phyloP scores from a whole-genome alignment of 2,329 filamentous ascomycete genomes.

The Neofusicoccum ribis region DNA sequence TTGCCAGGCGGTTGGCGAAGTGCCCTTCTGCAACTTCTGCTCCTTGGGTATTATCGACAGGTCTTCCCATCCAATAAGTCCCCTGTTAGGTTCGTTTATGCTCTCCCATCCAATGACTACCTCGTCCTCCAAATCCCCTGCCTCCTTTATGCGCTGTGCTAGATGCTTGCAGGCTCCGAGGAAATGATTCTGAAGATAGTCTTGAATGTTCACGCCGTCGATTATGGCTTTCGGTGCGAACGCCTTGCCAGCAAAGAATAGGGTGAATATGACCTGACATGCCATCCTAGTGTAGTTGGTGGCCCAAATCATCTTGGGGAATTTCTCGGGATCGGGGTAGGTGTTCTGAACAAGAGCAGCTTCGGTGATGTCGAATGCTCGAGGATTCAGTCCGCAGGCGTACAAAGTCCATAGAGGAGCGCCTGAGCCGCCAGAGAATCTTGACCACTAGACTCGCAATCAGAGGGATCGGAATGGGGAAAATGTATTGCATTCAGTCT shows the following conservation, averaged over 20 bases:
- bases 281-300: conserved; percentile 92
- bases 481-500: not conserved
- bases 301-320: conserved; percentile 99
- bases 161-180: conserved; percentile 77
- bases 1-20: conserved; percentile 92
- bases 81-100: conserved; percentile 91
- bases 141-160: conserved; percentile 81
- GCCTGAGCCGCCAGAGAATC: conserved; percentile 90
- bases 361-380: conserved; percentile 80
- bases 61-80: conserved; percentile 80
- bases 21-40: conserved; percentile 89
- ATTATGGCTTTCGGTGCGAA: conserved; percentile 97
- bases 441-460: conserved; percentile 69
- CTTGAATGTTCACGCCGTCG: conserved; percentile 92
- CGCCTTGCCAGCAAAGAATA: conserved; percentile 88
- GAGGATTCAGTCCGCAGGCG: conserved; percentile 86
- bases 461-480: conserved; percentile 22
- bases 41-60: conserved; percentile 79
- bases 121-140: conserved; percentile 82
- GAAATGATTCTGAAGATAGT: conserved; percentile 88
- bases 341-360: conserved; percentile 95
- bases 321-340: conserved; percentile 78
- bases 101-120: conserved; percentile 95
- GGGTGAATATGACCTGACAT: conserved; percentile 85
- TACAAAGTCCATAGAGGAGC: conserved; percentile 98